A percentile compares a stretch with the other conserved stretches of the same genome.
Conservation (phyloP, 2,329 filamentous ascomycete species). For the Piedraia hortae region DNA sequence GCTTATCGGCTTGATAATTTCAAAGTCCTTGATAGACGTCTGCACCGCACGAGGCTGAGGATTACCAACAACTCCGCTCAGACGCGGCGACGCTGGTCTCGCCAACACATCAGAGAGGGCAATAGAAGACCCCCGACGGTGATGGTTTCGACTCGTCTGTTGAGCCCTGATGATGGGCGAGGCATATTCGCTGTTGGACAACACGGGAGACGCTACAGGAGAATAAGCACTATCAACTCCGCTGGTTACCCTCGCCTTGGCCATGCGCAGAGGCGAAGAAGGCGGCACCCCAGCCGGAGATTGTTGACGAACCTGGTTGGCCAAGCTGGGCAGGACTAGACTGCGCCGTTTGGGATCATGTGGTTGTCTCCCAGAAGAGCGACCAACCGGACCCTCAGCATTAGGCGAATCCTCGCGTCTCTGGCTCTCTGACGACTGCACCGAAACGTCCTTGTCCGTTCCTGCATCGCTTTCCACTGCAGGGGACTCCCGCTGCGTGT, state of each 20-base stretch:
- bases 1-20: slow-evolving; percentile 98
- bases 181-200: slow-evolving; percentile 55
- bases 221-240: slow-evolving; percentile 42
- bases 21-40: slow-evolving; percentile 95
- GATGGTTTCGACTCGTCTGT: slow-evolving; percentile 20
- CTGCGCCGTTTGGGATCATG: slow-evolving; percentile 68
- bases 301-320: slow-evolving; percentile 56
- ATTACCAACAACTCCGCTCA: slow-evolving; percentile 47
- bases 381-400: slow-evolving; percentile 52
- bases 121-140: slow-evolving; percentile 74
- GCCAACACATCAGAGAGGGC: slow-evolving; percentile 43
- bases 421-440: slow-evolving; percentile 33
- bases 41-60: slow-evolving; percentile 70
- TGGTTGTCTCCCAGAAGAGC: slow-evolving; percentile 37
- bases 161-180: slow-evolving; percentile 36
- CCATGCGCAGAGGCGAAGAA: slow-evolving; percentile 51
- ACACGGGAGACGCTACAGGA: slow-evolving; percentile 68
- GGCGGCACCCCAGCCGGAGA: slow-evolving; percentile 53
- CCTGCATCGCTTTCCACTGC: slow-evolving; percentile 60
- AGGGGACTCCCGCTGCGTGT: slow-evolving; percentile 51
- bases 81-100: slow-evolving; percentile 48
- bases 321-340: slow-evolving; percentile 43
- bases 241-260: slow-evolving; percentile 45
- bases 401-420: slow-evolving; percentile 68
- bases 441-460: slow-evolving; percentile 67